Conservation (phyloP, 192 early-diverging fungal genomes). For the Entrophospora sp. region DNA sequence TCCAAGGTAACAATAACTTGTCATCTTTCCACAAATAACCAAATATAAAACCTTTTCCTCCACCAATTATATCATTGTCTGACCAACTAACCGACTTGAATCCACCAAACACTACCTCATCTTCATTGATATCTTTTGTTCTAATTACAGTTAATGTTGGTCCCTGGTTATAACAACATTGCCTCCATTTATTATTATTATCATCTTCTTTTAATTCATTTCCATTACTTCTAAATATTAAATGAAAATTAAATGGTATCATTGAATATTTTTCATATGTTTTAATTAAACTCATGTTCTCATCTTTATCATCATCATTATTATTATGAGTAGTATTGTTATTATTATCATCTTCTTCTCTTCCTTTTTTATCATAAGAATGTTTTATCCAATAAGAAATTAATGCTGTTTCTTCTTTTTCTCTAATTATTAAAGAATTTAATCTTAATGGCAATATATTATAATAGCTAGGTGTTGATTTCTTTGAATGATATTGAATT, state of each 20-base stretch:
- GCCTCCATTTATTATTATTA: neutral
- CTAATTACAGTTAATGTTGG: neutral
- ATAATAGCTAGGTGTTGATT: neutral
- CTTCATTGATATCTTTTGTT: constrained; percentile 6
- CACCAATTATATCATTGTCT: neutral
- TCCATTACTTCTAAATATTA: neutral
- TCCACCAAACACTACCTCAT: constrained; percentile 8
- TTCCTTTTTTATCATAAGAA: no score
- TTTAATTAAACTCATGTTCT: no score
- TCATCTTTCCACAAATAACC: neutral
- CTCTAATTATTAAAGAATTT: neutral
- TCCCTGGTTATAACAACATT: neutral
- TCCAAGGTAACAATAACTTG: neutral
- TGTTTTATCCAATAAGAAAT: constrained; percentile 3
- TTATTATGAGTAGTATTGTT: neutral
- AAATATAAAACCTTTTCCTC: constrained; percentile 3
- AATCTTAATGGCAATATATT: neutral
- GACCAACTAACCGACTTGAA: constrained; percentile 3
- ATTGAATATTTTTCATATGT: neutral
- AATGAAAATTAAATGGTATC: constrained; percentile 1
- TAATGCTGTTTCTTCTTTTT: neutral
- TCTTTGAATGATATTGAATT: neutral
- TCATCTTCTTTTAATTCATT: neutral
- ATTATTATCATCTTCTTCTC: no score
- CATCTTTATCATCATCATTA: no score